Base-by-base conservation (phyloP, 2,329 filamentous ascomycete species). In the Beauveria australis region DNA sequence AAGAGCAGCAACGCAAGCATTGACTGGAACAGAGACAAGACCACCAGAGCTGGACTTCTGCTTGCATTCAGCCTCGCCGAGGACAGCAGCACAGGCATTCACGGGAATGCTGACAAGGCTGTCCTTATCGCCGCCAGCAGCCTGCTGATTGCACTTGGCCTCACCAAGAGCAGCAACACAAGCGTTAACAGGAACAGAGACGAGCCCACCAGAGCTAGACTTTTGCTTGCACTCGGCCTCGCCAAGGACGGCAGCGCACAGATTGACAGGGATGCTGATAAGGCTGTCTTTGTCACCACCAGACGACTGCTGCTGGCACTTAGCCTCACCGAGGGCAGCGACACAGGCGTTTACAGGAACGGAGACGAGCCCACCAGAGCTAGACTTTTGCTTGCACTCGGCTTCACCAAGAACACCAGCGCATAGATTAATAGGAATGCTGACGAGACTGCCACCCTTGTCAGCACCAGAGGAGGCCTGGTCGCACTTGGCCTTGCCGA, bases 31-130 rank as follows among this genome's bases (percentile, higher is more conserved):
- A 9, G 28, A 4, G 37, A 61, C 30, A 1, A 61, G 52, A 1
- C 52, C 46, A 9, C 51, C 51, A n/a, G n/a, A 18, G 28, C 33
- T 24, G 6, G 18, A 7, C 49, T 59, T 51, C 30, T 52, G 37
- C 30, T 57, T 41, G 59, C 59, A 61, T n/a, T 61, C 53, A 14
- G 53, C 53, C n/a, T 44, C 14, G 7, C 59, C 49, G 10, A 61
- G 24, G 19, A 46, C 51, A 7, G 12, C 59, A 30, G 28, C 12
- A 30, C 12, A 40, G 40, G 57, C 6, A 22, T 61, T 53, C n/a
- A 57, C 14, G 2, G 59, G 59, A 10, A 61, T 46, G 10, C 24
- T 46, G 28, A 60, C 41, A 4, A 60, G 26, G 10, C 48, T 41
- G 10, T 37, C 56, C 6, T 44, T 33, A 9, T 37, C 24, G 3